Base-by-base conservation (phyloP, 345 rosid genomes). In the Lagerstroemia speciosa region DNA sequence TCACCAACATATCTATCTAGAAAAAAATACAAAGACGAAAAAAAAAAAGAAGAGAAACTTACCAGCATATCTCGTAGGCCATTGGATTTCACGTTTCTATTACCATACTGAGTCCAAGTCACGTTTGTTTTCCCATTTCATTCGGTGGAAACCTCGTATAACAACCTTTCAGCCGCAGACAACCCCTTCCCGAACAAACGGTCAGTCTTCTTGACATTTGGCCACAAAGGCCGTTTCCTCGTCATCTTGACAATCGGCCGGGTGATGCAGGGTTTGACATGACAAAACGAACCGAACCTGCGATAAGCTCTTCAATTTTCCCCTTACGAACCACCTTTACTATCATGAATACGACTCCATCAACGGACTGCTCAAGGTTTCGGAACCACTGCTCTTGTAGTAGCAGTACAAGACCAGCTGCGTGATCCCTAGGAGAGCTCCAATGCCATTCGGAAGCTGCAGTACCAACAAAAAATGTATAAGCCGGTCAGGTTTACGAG, bases 361-460 rank as follows among this genome's bases (percentile, higher is more conserved):
- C 78, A 93, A 79, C 31, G 92, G 90, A 67, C 83, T 93, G 33
- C 65, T 79, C 29, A 78, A 74, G 67, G 75, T 84, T 52, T 75
- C 83, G 27, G 36, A 3, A 16, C 83, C 81, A 32, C 57, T 72
- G 31, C 30, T 71, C 62, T 80, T 83, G 69, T 78, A 90, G 81
- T 88, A 67, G 71, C 70, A 84, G 77, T 87, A 90, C 80, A 93
- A 81, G 9, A 22, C 72, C 70, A 93, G 75, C 72, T 90, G 98
- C 29, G 82, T 81, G 67, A 84, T 77, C 62, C 97, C 97, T 83
- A 93, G 73, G 73, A 87, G 24, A 22, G 90, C 71, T 70, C 98
- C 98, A 26, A 93, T 79, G 22, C 93, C 96, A 69, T 93, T 93
- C 33, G 98, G 98, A 57, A 82, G 77, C 98, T 93, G 93, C 76